Evolutionary conservation across 345 rosid species (phyloP), one percentile per base, ranked within the genome.

Genomic region (Melastoma malabathricum): DNA sequence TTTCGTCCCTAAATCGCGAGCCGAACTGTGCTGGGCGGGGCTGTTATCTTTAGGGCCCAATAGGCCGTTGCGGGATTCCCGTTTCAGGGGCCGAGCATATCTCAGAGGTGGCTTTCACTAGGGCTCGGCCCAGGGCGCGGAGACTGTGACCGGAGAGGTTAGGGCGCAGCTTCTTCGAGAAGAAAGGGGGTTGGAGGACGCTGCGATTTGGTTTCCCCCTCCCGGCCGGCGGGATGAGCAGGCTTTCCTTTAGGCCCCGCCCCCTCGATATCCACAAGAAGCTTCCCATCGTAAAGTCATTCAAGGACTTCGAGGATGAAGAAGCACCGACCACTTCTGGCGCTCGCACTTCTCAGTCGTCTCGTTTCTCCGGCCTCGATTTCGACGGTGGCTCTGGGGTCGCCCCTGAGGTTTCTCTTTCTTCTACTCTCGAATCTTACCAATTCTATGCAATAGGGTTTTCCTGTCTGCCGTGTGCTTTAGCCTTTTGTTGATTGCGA

Each of bases 261-360:
- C 99, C 99, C 15, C 67, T 92, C 14, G 99, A 92, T 71, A 84
- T 92, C 29, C 93, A 88, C 74, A 92, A 85, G 71, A 92, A 88
- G 82, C 84, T 92, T 44, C 99, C 99, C 6, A 88, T 92, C 56
- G 67, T 92, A 1, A 92, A 92, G 66, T 88, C 97, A 16, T 71
- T 75, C 3, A 88, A 84, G 72, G 96, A 87, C 56, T 84, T 87
- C 54, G 99, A 92, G 67, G 99, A 92, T 13, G 99, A 92, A 49
- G 98, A 92, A n/a, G 67, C 81, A 23, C 82, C 90, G 12, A 50
- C 69, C 27, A 72, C 94, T 59, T 55, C 69, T 18, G 74, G 86
- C 63, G 84, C 94, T 41, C 90, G 99, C 52, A 81, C 84, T 51
- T 77, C 86, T 46, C 98, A 84, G 68, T 55, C 81, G 29, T 68